Evolutionary conservation across 2,329 filamentous ascomycete genomes (phyloP), one percentile per base, ranked within the genome.

Genomic region (Mycosphaerella sp.): DNA sequence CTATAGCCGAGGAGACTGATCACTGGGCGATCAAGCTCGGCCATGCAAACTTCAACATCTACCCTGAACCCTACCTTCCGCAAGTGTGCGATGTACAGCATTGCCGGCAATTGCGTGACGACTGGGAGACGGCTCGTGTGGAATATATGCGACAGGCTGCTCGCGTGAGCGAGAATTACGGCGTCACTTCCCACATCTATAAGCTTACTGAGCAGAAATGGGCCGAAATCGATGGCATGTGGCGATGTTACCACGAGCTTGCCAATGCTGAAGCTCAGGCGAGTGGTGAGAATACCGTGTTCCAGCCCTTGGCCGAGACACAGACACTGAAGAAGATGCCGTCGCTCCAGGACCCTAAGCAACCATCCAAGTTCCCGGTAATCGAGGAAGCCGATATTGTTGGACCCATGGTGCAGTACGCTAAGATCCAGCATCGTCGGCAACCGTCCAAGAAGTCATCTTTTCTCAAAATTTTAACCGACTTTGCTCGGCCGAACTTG

Each of bases 361-460:
- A 75, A 64, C 78, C 86, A 56, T 85, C 86, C 64, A 95, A 96
- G 69, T 96, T 95, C 63, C 89, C 89, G 18, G 82, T 85, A 61
- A 80, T 91, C 28, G 89, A 89, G 46, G 89, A 95, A 63, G 85
- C 90, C 62, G 90, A 95, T 68, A 94, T 96, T 66, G 89, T 96
- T 40, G 90, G 90, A 1, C 90, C 90, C 6, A 95, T 96, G 90
- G 81, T 82, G 60, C 78, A 72, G 57, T 68, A 68, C 48, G 63
- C 64, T 28, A 64, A 64, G 53, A 62, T 67, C 28, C 63, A 64
- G 48, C 61, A 57, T 12, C 57, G 58, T 42, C 61, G 55, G 27
- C 54, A 52, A 41, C 57, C 61, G 6, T 57, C 64, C 9, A 64
- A 63, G 50, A 62, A 59, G 47, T 58, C 62, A 4, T 59, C 60